Base-by-base conservation (phyloP, 2,329 filamentous ascomycete genomes). In the Cyphellophora attinorum region DNA sequence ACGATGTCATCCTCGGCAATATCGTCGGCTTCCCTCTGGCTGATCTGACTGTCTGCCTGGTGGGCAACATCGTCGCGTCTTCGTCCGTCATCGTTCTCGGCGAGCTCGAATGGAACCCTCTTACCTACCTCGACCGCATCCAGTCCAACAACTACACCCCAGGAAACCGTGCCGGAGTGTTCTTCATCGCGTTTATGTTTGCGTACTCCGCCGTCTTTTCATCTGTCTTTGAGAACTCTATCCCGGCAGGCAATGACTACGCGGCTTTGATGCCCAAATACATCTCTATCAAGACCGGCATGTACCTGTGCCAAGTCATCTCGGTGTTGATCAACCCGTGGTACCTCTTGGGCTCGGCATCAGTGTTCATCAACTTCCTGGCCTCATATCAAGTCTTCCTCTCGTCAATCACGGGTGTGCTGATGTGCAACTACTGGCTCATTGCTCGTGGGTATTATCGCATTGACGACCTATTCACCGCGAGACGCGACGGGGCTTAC, bases 161-260 rank as follows among this genome's bases (percentile, higher is more conserved):
- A 15, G 31, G 5, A 16, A 30, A 6, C 5, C 31, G 61, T 11
- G 51, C 58, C 5, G 61, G 55, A 0, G 59, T 55, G 29, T 59
- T 61, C 21, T 63, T 67, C 38, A 58, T 65, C 18, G 50, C 62
- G 1, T 52, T 56, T 1, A 56, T 53, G 11, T 62, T 67, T 29
- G 48, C 59, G 0, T 68, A 65, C 38, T 60, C 58, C 3, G 52
- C 58, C 1, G 55, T 69, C 16, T 64, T 66, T 38, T 58, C 57
- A 6, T 51, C 58, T 5, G 64, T 68, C 17, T 61, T 62, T n/a
- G 59, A 61, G 33, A 63, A 64, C 34, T 58, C 54, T 4, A 49
- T 64, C 3, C 56, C 60, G 13, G 60, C 59, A 5, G 60, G 59
- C 18, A 60, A 56, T 12, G 55, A 60, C 28, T 57, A 57, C 13